These are phyloP conservation scores for Xylariaceae sp. DNA, from an alignment of 2,329 filamentous ascomycete species.

Conservation along the genomic window DNA sequence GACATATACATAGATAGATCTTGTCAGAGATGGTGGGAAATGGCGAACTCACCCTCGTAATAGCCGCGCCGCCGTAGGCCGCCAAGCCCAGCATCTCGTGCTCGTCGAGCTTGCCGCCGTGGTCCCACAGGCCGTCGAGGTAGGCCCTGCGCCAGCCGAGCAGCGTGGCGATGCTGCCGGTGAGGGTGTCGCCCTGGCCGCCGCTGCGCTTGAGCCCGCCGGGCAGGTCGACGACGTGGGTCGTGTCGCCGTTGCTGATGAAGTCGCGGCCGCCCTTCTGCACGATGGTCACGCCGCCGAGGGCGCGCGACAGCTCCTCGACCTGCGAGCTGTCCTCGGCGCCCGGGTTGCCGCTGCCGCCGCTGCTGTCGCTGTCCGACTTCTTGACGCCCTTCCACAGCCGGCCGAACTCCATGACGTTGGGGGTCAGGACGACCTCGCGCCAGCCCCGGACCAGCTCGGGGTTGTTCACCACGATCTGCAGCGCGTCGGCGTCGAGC, in stretches of 20 bases:
- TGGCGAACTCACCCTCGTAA: constrained; percentile 62
- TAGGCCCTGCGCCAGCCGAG: constrained; percentile 86
- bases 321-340: constrained; percentile 40
- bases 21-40: too few species aligned
- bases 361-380: constrained; percentile 29
- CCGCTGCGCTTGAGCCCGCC: constrained; percentile 87
- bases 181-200: constrained; percentile 92
- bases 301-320: constrained; percentile 60
- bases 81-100: constrained; percentile 65
- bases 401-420: constrained; percentile 84
- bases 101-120: constrained; percentile 39
- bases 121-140: constrained; percentile 71
- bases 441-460: constrained; percentile 72
- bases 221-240: constrained; percentile 66
- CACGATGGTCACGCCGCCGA: constrained; percentile 84
- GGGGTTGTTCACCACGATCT: constrained; percentile 67
- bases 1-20: background rate
- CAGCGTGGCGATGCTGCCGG: constrained; percentile 80
- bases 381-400: constrained; percentile 66
- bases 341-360: constrained; percentile 15
- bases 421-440: constrained; percentile 85
- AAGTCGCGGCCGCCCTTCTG: constrained; percentile 82
- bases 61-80: constrained; percentile 77
- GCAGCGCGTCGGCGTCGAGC: constrained; percentile 83
- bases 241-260: constrained; percentile 71